These are phyloP conservation scores for Coniochaeta sp. DNA, from an alignment of 2,329 filamentous ascomycete genomes.

Conservation along the genomic window DNA sequence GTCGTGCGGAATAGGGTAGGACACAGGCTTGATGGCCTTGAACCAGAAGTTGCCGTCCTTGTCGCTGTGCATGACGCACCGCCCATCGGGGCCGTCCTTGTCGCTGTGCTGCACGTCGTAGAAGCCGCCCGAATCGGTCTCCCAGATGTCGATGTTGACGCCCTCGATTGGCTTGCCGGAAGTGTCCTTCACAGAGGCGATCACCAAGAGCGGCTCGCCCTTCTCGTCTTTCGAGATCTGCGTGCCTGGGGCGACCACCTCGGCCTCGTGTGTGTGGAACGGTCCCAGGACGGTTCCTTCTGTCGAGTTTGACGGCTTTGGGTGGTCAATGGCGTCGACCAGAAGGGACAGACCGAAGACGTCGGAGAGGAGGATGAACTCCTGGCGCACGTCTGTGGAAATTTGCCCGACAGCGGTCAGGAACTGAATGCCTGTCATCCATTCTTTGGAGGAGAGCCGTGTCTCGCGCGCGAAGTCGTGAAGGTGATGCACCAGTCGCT, in stretches of 20 bases:
- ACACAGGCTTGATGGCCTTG: slow-evolving; percentile 74
- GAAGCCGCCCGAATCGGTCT: slow-evolving; percentile 71
- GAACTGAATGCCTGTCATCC: slow-evolving; percentile 69
- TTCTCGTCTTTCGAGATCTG: slow-evolving; percentile 61
- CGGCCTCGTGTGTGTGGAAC: slow-evolving; percentile 75
- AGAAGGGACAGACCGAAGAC: slow-evolving; percentile 72
- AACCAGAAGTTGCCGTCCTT: slow-evolving; percentile 75
- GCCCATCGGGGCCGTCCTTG: slow-evolving; percentile 59
- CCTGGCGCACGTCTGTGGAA: slow-evolving; percentile 66
- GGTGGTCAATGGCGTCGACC: slow-evolving; percentile 77
- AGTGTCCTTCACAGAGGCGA: slow-evolving; percentile 66
- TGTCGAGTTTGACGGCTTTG: slow-evolving; percentile 62
- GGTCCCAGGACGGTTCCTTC: slow-evolving; percentile 77
- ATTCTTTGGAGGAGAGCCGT: slow-evolving; percentile 67
- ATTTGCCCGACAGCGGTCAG: slow-evolving; percentile 67
- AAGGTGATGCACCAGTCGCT: slow-evolving; percentile 66
- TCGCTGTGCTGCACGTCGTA: slow-evolving; percentile 76
- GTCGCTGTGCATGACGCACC: slow-evolving; percentile 60
- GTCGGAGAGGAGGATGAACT: slow-evolving; percentile 79
- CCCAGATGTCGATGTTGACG: slow-evolving; percentile 77
- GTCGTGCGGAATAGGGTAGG: slow-evolving; percentile 79
- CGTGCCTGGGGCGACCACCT: slow-evolving; percentile 39
- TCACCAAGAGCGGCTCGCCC: slow-evolving; percentile 62
- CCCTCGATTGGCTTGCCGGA: slow-evolving; percentile 53
- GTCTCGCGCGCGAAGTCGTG: slow-evolving; percentile 81